phyloP scores from a whole-genome alignment of 768 basidiomycete genomes.

The Porphyrellus cyaneotinctus region DNA sequence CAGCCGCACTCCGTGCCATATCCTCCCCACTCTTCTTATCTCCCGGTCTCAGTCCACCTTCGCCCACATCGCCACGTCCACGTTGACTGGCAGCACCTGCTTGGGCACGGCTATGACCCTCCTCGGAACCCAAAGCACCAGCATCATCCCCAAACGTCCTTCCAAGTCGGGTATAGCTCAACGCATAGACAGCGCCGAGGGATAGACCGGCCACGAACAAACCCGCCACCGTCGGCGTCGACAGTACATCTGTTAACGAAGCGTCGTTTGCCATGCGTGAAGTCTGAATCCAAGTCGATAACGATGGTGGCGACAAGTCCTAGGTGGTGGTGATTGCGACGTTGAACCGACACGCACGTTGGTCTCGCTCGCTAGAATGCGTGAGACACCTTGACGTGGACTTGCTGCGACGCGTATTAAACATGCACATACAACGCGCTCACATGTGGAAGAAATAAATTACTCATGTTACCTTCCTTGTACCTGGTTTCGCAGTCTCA shows the following conservation, averaged over 20 bases:
- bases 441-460: not conserved
- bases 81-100: not conserved
- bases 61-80: not conserved
- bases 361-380: too few species aligned
- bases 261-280: not conserved
- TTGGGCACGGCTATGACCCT: not conserved
- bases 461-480: too few species aligned
- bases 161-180: not conserved
- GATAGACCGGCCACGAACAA: conserved; percentile 15
- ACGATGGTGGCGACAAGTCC: too few species aligned
- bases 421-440: conserved; percentile 26
- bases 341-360: too few species aligned
- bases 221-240: conserved; percentile 36
- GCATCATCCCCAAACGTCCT: not conserved
- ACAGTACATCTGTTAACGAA: too few species aligned
- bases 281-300: too few species aligned
- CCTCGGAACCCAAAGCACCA: not conserved
- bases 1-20: not conserved
- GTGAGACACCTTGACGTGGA: not conserved
- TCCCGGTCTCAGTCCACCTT: too few species aligned
- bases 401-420: conserved; percentile 22
- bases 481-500: too few species aligned
- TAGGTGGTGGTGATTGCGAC: conserved; percentile 30
- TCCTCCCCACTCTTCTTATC: not conserved
- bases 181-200: conserved; percentile 16